Evolutionary conservation across 1,284 basidiomycete genomes (phyloP), one percentile per base, ranked within the genome.

Genomic region (Pyrrhoderma lamaoense): DNA sequence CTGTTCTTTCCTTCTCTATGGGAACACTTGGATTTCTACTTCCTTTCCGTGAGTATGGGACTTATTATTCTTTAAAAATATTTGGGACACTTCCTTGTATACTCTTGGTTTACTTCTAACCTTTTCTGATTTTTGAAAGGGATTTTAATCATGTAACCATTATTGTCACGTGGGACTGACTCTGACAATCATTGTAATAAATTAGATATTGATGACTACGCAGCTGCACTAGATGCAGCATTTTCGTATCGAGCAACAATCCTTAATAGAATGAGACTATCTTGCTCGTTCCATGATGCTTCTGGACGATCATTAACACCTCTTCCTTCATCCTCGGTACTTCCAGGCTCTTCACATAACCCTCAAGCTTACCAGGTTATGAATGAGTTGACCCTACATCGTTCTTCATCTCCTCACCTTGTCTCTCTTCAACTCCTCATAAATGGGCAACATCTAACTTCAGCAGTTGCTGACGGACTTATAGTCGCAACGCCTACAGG

Each of bases 401-500:
- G 94, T 19, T 94, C 94, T 3, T 79, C 89, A 22, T 89, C 88
- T 58, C 89, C 93, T 1, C 94, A 97, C 62, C 75, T 98, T 48
- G 93, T 93, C 55, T 92, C 90, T 3, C 93, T 98, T 53, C 93
- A 98, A 63, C 89, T 93, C 8, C 96, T 79, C 65, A 93, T 96
- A n/a, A 90, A 98, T 61, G 92, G 88, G 0, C 90, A 95, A 63
- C 92, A 96, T 70, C 74, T 98, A 13, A 98, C 94, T 0, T 93
- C 96, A 68, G 89, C 91, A 16, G 91, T 97, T 51, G 93, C 93
- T 31, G 94, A 98, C 62, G 94, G 94, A 16, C 71, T 98, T 45
- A 93, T 98, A 52, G 82, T 98, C 43, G 92, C 93, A 0, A 97
- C 95, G 1, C 95, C 94, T 3, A 98, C 94, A 0, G 94, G 94